Percentiles rank a stretch among this genome's conserved stretches.
These are phyloP conservation scores for Daedaleopsis sinensis DNA, from an alignment of 768 basidiomycete species.

Conservation along the genomic window DNA sequence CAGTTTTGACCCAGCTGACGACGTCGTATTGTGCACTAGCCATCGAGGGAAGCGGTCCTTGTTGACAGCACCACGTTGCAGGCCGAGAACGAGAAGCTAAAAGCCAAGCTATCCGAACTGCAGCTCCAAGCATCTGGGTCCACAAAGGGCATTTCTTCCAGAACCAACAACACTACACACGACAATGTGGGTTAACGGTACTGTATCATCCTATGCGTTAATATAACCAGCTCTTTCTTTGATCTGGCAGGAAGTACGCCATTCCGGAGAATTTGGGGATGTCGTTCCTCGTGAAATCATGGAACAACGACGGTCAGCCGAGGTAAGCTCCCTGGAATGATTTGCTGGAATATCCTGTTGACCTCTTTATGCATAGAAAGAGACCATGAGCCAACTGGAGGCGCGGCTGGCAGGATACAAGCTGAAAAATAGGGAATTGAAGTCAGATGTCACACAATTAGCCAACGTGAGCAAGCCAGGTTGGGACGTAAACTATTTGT, in stretches of 20 bases:
- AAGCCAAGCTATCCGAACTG: background rate
- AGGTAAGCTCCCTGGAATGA: background rate
- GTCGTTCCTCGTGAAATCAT: too few relatives aligned
- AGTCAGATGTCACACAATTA: background rate
- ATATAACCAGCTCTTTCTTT: too few relatives aligned
- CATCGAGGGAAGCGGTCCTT: background rate
- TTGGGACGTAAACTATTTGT: background rate
- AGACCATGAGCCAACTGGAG: background rate
- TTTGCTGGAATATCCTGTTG: background rate
- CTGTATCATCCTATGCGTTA: too few relatives aligned
- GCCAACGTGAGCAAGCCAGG: background rate
- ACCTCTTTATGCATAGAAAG: background rate
- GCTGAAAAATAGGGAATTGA: background rate
- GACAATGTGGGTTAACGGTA: too few relatives aligned
- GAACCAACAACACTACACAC: background rate
- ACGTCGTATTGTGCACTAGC: too few relatives aligned
- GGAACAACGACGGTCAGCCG: too few relatives aligned
- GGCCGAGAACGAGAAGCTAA: conserved; percentile 1
- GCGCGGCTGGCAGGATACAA: background rate
- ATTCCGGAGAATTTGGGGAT: too few relatives aligned
- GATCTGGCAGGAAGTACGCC: too few relatives aligned
- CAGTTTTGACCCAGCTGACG: background rate
- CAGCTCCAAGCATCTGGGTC: background rate
- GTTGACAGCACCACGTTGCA: background rate
- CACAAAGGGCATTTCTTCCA: background rate